Percentiles rank a stretch among this genome's conserved stretches.
Conservation (phyloP, 805 yeast species). For the Sugiyamaella chiloensis region DNA sequence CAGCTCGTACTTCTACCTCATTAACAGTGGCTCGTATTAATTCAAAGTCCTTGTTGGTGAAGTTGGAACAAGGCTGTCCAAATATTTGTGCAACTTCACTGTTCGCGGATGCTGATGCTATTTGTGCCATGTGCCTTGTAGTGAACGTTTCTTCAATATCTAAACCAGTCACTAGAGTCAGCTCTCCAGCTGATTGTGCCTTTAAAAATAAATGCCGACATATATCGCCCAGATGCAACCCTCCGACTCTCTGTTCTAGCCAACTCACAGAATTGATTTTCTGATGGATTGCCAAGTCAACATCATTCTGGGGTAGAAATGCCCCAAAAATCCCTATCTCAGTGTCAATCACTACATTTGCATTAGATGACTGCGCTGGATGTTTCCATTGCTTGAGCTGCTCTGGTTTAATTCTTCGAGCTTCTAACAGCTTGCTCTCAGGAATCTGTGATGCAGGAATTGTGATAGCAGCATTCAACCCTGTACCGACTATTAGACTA, state of each 20-base stretch:
- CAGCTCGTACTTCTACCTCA: background rate
- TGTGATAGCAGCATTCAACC: constrained; percentile 1
- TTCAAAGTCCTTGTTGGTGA: background rate
- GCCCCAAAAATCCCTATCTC: constrained; percentile 1
- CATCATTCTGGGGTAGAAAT: background rate
- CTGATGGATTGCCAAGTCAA: background rate
- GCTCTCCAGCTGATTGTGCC: background rate
- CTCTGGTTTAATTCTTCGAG: background rate
- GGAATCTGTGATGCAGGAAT: background rate
- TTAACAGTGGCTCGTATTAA: background rate
- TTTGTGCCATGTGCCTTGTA: background rate
- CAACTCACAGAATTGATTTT: background rate
- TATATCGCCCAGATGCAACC: background rate
- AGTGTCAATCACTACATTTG: background rate
- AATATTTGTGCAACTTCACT: background rate
- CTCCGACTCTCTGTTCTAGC: constrained; percentile 1
- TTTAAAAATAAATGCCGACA: background rate
- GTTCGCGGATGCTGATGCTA: background rate
- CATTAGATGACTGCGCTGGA: background rate
- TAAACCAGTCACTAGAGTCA: background rate
- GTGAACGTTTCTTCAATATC: background rate
- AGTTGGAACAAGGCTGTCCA: background rate
- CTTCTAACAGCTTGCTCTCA: background rate
- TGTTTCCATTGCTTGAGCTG: background rate
- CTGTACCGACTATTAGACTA: background rate